Conservation (phyloP, 495 filamentous ascomycete genomes). For the Xanthoparmelia taractica region DNA sequence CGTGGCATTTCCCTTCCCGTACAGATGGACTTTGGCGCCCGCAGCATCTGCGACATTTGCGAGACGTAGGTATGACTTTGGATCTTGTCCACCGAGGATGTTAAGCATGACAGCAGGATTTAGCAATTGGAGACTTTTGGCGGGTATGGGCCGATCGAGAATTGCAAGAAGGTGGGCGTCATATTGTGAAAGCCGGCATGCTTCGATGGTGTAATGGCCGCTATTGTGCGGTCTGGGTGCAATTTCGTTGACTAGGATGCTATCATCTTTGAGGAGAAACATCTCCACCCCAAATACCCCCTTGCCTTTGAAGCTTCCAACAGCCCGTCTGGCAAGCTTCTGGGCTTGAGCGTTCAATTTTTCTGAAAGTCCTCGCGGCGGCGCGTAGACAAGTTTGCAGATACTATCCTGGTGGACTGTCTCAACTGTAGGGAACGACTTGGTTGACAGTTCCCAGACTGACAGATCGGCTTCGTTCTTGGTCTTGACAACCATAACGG, state of each 20-base stretch:
- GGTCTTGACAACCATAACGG: slow-evolving; percentile 93
- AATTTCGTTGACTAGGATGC: slow-evolving; percentile 80
- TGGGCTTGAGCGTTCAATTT: slow-evolving; percentile 58
- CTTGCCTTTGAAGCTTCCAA: slow-evolving; percentile 73
- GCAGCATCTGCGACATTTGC: slow-evolving; percentile 53
- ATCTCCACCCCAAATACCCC: slow-evolving; percentile 96
- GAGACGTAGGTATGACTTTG: slow-evolving; percentile 62
- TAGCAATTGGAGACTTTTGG: slow-evolving; percentile 50
- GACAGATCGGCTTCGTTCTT: slow-evolving; percentile 53
- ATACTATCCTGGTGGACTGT: slow-evolving; percentile 92
- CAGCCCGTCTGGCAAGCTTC: slow-evolving; percentile 68
- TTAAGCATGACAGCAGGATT: slow-evolving; percentile 88
- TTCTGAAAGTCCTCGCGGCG: slow-evolving; percentile 61
- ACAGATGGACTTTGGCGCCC: slow-evolving; percentile 70
- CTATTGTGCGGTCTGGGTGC: slow-evolving; percentile 88
- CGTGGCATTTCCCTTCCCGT: slow-evolving; percentile 79
- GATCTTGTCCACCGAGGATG: slow-evolving; percentile 71
- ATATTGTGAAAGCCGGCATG: slow-evolving; percentile 82
- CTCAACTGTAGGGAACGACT: slow-evolving; percentile 90
- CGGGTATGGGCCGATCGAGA: slow-evolving; percentile 63
- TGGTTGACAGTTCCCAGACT: slow-evolving; percentile 35
- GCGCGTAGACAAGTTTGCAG: slow-evolving; percentile 87
- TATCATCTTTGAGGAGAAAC: slow-evolving; percentile 75
- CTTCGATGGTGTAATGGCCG: slow-evolving; percentile 95
- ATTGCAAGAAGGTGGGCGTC: slow-evolving; percentile 85